Base-by-base conservation (phyloP, 495 filamentous ascomycete genomes). In the Neurospora pannonica region DNA sequence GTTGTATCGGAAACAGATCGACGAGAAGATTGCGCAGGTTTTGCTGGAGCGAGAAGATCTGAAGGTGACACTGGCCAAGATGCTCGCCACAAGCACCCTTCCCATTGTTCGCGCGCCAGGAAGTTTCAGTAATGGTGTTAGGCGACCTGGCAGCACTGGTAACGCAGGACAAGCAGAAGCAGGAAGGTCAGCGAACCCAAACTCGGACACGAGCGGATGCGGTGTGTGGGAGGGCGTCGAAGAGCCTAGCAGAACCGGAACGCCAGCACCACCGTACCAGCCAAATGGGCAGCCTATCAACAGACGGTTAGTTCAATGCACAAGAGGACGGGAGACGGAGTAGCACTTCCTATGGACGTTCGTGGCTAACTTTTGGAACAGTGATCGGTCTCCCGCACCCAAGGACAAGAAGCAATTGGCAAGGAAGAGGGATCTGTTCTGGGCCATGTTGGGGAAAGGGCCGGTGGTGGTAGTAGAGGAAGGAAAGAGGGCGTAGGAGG, bases 91-190 rank as follows among this genome's bases (percentile, higher is more conserved):
- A 2, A 13, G 42, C 42, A n/a, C 42, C 7, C 0, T 9, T 4
- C 42, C 42, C 42, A n/a, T 43, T 43, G 19, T 43, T 43, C 19
- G 42, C 7, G 42, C 42, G 42, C 42, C 42, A 43, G 42, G 42
- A 0, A 1, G 42, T 0, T 43, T 9, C 7, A 8, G 0, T 10
- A 1, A n/a, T 43, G 19, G 6, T 8, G 2, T 19, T 1, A n/a
- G 19, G 17, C 0, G 17, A 7, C 40, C 17, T 7, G 3, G 19
- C 40, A 0, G 17, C 17, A n/a, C 42, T 43, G 42, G 7, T 43
- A 43, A 43, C 42, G 19, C 42, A n/a, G 42, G 19, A 0, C 42
- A 43, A 43, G 19, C 42, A 43, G 42, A 43, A 43, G 7, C 42
- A 43, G 42, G 42, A 43, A 43, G 42, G 7, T 7, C 7, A 8